Evolutionary conservation across 768 basidiomycete genomes (phyloP), one percentile per base, ranked within the genome.

Genomic region (Termitomyces sp.): DNA sequence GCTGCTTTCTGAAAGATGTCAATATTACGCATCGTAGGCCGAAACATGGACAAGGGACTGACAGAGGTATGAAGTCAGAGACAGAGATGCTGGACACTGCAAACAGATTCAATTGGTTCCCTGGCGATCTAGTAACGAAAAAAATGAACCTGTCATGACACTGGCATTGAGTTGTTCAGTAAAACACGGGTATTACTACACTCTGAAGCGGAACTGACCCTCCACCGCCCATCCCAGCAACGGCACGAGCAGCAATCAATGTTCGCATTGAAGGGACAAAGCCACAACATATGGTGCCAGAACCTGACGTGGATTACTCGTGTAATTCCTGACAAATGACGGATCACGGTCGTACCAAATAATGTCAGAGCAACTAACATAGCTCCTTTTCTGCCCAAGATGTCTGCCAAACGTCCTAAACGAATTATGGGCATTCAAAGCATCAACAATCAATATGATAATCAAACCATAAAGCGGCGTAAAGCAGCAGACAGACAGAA

Each of bases 201-300:
- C 36, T 58, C 65, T 69, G 40, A 61, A 56, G 55, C 50, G 62
- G 53, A 44, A 83, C 88, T 73, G 70, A 91, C 86, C 93, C 89
- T 72, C 93, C 94, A 58, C 94, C 93, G 57, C 92, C 94, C 85
- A 93, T 91, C 51, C 95, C 95, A 30, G 95, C 93, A 47, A 97
- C 73, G 3, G 91, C 86, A 13, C 95, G 84, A 57, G 89, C 91
- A 44, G 80, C 79, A 61, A 96, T 93, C 55, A 97, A 80, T 13
- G 79, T 71, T 62, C 84, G 81, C 95, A 98, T 96, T 6, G 87
- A 89, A 9, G 89, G 85, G 44, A 93, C 95, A 44, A 95, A 64
- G 1, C 92, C 96, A 68, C 95, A 98, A 16, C 87, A 78, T 44
- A 93, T 77, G 1, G 94, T 98, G 23, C 95, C 95, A 61, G 83